phyloP scores from a whole-genome alignment of 192 early-diverging fungal genomes.

The Chytriomyces confervae region DNA sequence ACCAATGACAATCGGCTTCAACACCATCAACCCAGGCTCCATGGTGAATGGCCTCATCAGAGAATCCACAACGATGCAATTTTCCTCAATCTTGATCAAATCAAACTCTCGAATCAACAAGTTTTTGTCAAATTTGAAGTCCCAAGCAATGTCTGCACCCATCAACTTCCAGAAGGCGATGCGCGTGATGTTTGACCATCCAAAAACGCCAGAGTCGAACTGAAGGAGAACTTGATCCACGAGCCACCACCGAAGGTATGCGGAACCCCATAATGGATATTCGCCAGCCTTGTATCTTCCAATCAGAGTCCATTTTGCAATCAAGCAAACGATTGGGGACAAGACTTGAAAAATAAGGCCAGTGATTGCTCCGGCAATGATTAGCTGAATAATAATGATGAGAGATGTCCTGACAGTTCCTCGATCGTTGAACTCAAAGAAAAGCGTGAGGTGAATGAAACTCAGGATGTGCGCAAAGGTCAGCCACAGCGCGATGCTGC shows the following conservation, averaged over 20 bases:
- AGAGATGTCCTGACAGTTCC: not conserved
- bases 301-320: conserved; percentile 53
- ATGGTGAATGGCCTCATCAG: conserved; percentile 48
- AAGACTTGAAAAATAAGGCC: conserved; percentile 24
- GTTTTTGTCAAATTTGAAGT: conserved; percentile 40
- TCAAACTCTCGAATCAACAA: conserved; percentile 50
- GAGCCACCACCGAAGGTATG: conserved; percentile 56
- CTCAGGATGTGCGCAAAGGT: conserved; percentile 2
- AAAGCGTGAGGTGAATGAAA: not conserved
- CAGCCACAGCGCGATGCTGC: not conserved
- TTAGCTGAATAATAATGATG: conserved; percentile 15
- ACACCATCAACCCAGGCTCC: conserved; percentile 42
- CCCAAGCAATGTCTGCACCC: conserved; percentile 44
- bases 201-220: conserved; percentile 43
- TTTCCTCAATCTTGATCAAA: conserved; percentile 45
- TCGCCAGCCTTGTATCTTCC: conserved; percentile 50
- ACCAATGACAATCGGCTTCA: conserved; percentile 48
- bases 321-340: conserved; percentile 45
- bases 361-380: conserved; percentile 14
- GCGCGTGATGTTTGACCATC: conserved; percentile 9
- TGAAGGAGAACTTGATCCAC: conserved; percentile 37
- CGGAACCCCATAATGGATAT: conserved; percentile 51
- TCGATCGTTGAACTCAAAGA: not conserved
- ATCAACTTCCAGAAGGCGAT: conserved; percentile 39
- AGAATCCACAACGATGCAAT: conserved; percentile 39